phyloP scores from a whole-genome alignment of 176 grass and related monocot genomes.

The Guadua angustifolia region DNA sequence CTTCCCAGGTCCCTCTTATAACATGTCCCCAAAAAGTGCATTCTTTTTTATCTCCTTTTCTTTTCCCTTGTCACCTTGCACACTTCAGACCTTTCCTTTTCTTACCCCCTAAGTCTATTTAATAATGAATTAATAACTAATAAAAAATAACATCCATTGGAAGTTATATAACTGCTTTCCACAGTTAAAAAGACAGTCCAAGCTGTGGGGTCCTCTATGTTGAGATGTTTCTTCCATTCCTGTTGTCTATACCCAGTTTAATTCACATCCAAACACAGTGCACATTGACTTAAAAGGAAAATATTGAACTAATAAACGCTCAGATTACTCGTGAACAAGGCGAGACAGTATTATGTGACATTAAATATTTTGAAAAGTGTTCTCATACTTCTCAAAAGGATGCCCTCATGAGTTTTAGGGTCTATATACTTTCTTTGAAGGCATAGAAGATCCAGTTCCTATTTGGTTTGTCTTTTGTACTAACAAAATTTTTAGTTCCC shows the following conservation, averaged over 20 bases:
- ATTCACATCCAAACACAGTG: too few relatives aligned
- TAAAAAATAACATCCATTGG: background rate
- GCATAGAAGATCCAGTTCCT: background rate
- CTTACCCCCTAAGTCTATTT: conserved; percentile 44
- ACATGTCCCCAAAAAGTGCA: conserved; percentile 35
- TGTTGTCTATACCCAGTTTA: background rate
- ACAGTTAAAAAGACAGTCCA: conserved; percentile 15
- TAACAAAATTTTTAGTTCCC: background rate
- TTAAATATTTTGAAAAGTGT: too few relatives aligned
- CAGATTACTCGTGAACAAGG: too few relatives aligned
- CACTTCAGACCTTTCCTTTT: conserved; percentile 28
- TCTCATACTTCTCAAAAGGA: background rate
- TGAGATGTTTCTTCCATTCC: background rate
- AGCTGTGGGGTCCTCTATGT: background rate
- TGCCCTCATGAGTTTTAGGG: background rate
- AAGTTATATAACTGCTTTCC: conserved; percentile 41
- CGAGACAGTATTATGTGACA: too few relatives aligned
- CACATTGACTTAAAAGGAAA: too few relatives aligned
- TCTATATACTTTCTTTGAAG: background rate
- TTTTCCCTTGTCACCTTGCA: conserved; percentile 33
- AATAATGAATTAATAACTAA: background rate
- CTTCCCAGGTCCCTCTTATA: conserved; percentile 32
- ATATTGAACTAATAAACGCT: too few relatives aligned
- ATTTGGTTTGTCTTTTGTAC: background rate
- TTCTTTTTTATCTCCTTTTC: conserved; percentile 27